These are phyloP conservation scores for Toxicodendron radicans DNA, from an alignment of 345 rosid species.

Conservation along the genomic window DNA sequence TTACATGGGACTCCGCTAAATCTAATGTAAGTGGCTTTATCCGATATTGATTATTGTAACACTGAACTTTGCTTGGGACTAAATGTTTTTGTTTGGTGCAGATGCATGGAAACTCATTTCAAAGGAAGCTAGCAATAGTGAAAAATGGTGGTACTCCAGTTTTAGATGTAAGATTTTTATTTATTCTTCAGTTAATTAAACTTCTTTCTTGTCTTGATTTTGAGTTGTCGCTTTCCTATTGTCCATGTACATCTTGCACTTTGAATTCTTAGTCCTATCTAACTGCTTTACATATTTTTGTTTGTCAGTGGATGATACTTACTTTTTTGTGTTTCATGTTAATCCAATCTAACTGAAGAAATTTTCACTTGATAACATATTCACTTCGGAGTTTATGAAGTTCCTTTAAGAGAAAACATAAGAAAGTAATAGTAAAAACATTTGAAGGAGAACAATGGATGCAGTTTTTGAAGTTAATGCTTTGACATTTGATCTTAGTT, in stretches of 20 bases:
- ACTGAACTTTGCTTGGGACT: constrained; percentile 14
- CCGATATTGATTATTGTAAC: constrained; percentile 11
- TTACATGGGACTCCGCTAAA: constrained; percentile 90
- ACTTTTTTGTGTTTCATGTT: not conserved
- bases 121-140: constrained; percentile 77
- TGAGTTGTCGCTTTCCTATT: not conserved
- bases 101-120: constrained; percentile 98
- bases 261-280: not conserved
- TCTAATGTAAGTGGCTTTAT: constrained; percentile 55
- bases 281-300: not conserved
- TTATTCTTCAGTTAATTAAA: not conserved
- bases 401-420: not conserved
- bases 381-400: not conserved
- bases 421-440: not conserved
- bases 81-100: constrained; percentile 35
- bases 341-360: not conserved
- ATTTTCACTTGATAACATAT: not conserved
- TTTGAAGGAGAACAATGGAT: not conserved
- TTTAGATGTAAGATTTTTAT: constrained; percentile 60
- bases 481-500: not conserved
- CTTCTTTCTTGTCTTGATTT: constrained; percentile 7
- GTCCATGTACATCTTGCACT: not conserved
- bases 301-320: not conserved
- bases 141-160: constrained; percentile 71
- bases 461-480: not conserved